A percentile compares a stretch with the other conserved stretches of the same genome.
These are phyloP conservation scores for Aeminium ludgeri DNA, from an alignment of 495 filamentous ascomycete genomes.

Conservation along the genomic window DNA sequence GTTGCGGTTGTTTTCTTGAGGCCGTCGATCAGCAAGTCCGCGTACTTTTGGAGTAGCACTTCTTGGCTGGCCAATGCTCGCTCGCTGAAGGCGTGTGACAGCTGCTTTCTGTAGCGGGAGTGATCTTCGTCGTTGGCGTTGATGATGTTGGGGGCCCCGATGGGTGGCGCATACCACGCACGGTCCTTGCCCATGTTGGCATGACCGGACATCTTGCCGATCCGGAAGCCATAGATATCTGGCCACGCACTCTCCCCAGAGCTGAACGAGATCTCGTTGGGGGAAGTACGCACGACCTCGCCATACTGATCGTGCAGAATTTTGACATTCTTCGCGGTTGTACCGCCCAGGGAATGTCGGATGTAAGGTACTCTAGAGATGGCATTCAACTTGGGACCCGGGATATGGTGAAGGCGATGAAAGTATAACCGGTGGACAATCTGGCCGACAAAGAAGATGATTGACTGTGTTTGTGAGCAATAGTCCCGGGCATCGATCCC, in stretches of 20 bases:
- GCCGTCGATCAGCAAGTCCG: constrained; percentile 24
- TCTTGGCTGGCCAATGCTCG: constrained; percentile 32
- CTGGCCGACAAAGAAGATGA: constrained; percentile 1
- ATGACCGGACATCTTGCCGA: constrained; percentile 7
- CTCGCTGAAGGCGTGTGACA: constrained; percentile 23
- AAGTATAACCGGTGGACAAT: constrained; percentile 31
- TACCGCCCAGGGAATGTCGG: constrained; percentile 12
- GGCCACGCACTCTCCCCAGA: constrained; percentile 16
- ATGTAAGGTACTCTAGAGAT: constrained; percentile 12
- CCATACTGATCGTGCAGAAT: constrained; percentile 16
- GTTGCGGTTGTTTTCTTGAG: constrained; percentile 9
- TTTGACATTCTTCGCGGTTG: constrained; percentile 3
- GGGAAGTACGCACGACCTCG: constrained; percentile 15
- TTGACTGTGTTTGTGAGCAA: neutral
- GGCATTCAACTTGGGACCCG: constrained; percentile 29
- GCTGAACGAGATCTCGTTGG: constrained; percentile 16
- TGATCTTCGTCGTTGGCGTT: constrained; percentile 20
- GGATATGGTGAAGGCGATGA: constrained; percentile 32
- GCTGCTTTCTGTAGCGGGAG: constrained; percentile 13
- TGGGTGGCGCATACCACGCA: constrained; percentile 8
- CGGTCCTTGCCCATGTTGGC: constrained; percentile 22
- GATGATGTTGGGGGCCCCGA: constrained; percentile 16
- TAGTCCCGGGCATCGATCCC: neutral
- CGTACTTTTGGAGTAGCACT: constrained; percentile 26
- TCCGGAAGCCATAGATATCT: constrained; percentile 20